Base-by-base conservation (phyloP, 2,329 filamentous ascomycete species). In the Venturia nashicola region DNA sequence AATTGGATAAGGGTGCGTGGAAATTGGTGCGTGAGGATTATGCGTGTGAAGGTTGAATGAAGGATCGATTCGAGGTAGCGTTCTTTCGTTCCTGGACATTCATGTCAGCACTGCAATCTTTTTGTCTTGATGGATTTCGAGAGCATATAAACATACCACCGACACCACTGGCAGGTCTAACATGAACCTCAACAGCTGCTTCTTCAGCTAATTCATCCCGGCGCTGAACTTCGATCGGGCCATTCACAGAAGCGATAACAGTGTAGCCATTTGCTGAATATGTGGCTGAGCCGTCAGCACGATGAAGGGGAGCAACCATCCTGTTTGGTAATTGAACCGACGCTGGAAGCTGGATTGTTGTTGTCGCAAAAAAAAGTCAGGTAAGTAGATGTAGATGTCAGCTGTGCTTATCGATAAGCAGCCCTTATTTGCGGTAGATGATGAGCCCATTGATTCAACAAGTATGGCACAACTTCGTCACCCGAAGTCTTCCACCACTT, bases 161-260 rank as follows among this genome's bases (percentile, higher is more conserved):
- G 57, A 94, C 86, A 18, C 92, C 92, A 67, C 88, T 86, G 43
- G 89, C 87, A 60, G 93, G 93, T 73, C 94, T 86, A 68, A 99
- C 84, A 72, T 93, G 86, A 65, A 99, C 90, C 76, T 97, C 94
- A 68, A 99, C 81, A 61, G 88, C 85, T 36, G 93, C 91, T 78
- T 97, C 91, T 75, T 96, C 92, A 8, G 94, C 89, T 68, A 94
- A 85, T 74, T 97, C 91, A 72, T 99, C 93, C 70, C 90, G 86
- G 70, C 92, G 85, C 69, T 86, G 86, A 18, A 93, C 90, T 78
- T 99, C 94, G 68, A 97, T 85, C 18, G 94, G 94, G 0, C 93
- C 94, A 76, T 96, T 97, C 68, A 96, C 91, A 16, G 90, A 87
- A 64, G 88, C 89, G 63, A 95, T 84, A 67, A 97, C 83, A 55